Conservation (phyloP, 805 yeast genomes). For the Candida peoriensis region DNA sequence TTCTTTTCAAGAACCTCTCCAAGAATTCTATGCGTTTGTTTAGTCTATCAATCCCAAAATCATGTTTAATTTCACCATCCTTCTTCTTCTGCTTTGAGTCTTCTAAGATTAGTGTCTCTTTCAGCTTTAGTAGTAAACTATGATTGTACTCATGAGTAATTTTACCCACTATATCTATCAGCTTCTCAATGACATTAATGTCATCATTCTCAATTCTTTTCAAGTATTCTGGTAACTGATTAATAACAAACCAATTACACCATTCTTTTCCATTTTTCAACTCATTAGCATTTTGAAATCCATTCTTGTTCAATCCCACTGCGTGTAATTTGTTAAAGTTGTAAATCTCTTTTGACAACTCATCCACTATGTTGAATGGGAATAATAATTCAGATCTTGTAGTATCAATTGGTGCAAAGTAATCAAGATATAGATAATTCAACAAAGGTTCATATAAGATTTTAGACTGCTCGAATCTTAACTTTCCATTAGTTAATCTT, state of each 20-base stretch:
- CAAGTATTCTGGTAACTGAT: too few species aligned
- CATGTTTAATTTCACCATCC: not conserved
- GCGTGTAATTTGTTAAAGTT: conserved; percentile 13
- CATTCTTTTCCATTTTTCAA: conserved; percentile 9
- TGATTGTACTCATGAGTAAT: conserved; percentile 3
- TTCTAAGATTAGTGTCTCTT: not conserved
- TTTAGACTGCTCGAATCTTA: conserved; percentile 21
- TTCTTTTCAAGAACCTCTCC: too few species aligned
- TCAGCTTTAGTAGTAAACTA: not conserved
- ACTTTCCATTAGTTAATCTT: conserved; percentile 28
- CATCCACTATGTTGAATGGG: conserved; percentile 17
- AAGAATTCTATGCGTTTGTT: too few species aligned
- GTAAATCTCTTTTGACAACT: conserved; percentile 7
- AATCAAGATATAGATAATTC: conserved; percentile 7
- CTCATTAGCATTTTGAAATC: conserved; percentile 6
- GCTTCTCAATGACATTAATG: not conserved
- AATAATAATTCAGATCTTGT: too few species aligned
- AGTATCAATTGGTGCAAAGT: conserved; percentile 18
- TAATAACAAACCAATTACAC: conserved; percentile 17
- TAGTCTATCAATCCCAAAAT: too few species aligned
- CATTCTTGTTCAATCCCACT: not conserved
- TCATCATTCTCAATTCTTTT: conserved; percentile 3
- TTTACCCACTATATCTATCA: conserved; percentile 16
- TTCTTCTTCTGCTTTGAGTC: conserved; percentile 1
- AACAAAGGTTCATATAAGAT: conserved; percentile 28